Conservation (phyloP, 2,329 filamentous ascomycete species). For the Fusarium paranaense region DNA sequence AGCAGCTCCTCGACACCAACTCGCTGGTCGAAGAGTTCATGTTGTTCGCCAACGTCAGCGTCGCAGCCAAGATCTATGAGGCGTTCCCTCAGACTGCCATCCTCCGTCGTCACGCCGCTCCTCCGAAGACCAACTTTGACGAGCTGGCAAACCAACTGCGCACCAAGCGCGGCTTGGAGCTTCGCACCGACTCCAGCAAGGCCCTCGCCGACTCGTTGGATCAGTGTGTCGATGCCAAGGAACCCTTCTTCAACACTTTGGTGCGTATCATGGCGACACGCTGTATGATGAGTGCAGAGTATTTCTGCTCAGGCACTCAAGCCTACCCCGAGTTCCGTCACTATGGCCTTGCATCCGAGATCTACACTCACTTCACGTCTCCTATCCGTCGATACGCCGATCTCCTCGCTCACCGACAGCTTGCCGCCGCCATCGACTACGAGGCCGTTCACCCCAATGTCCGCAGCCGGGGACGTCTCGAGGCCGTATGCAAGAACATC, state of each 20-base stretch:
- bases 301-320: conserved; percentile 95
- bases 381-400: conserved; percentile 99
- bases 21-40: conserved; percentile 99
- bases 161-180: conserved; percentile 83
- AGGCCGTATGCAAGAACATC: conserved; percentile 97
- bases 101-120: conserved; percentile 89
- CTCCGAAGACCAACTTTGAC: conserved; percentile 96
- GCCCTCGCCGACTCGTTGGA: conserved; percentile 96
- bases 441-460: conserved; percentile 85
- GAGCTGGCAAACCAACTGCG: conserved; percentile 91
- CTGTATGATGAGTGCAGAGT: conserved; percentile 99
- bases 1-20: conserved; percentile 93
- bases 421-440: conserved; percentile 95
- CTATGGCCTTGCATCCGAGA: conserved; percentile 94
- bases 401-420: conserved; percentile 90
- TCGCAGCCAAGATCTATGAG: conserved; percentile 89
- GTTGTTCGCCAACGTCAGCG: conserved; percentile 96
- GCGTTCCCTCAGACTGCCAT: conserved; percentile 96
- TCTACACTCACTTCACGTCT: conserved; percentile 98
- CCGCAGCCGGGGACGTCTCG: conserved; percentile 84
- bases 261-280: conserved; percentile 97
- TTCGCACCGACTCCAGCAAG: conserved; percentile 87
- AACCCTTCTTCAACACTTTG: conserved; percentile 98
- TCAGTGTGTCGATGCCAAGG: conserved; percentile 78
- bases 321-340: conserved; percentile 95